Conservation (phyloP, 768 basidiomycete genomes). For the Tylopilus subfusipes region DNA sequence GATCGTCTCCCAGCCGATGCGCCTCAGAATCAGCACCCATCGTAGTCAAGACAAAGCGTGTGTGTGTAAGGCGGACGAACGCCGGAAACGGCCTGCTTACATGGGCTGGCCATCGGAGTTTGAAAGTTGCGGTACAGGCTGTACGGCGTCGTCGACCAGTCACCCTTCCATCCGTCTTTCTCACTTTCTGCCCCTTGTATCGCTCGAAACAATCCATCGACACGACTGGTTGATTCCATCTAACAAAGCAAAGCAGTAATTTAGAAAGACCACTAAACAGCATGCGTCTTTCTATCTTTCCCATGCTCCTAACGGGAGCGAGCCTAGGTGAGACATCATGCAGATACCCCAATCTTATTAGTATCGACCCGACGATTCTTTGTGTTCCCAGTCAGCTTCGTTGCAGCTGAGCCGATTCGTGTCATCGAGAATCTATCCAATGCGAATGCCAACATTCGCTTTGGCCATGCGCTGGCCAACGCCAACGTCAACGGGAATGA, state of each 20-base stretch:
- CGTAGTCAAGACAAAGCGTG: slow-evolving; percentile 5
- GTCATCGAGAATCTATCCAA: slow-evolving; percentile 37
- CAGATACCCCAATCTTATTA: not conserved
- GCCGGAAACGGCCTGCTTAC: not conserved
- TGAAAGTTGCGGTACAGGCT: slow-evolving; percentile 14
- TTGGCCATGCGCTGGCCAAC: slow-evolving; percentile 37
- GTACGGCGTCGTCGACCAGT: not conserved
- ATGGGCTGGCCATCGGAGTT: slow-evolving; percentile 21
- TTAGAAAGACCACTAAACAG: not conserved
- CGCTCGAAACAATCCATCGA: not conserved
- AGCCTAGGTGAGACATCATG: slow-evolving; percentile 26
- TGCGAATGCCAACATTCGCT: slow-evolving; percentile 34
- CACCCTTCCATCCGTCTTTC: not conserved
- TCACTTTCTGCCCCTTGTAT: not conserved
- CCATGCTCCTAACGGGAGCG: slow-evolving; percentile 37
- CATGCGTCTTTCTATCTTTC: slow-evolving; percentile 40
- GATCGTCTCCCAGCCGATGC: not conserved
- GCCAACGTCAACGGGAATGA: slow-evolving; percentile 29
- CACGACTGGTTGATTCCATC: not conserved
- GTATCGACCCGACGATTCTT: not conserved
- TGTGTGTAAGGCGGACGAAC: not conserved
- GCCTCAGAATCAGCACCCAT: not conserved
- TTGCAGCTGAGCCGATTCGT: slow-evolving; percentile 48
- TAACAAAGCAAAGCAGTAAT: not conserved
- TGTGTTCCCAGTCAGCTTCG: slow-evolving; percentile 31